A percentile compares a stretch with the other conserved stretches of the same genome.
Evolutionary conservation across 805 yeast species (phyloP).

Genomic region (Monosporozyma servazzii): DNA sequence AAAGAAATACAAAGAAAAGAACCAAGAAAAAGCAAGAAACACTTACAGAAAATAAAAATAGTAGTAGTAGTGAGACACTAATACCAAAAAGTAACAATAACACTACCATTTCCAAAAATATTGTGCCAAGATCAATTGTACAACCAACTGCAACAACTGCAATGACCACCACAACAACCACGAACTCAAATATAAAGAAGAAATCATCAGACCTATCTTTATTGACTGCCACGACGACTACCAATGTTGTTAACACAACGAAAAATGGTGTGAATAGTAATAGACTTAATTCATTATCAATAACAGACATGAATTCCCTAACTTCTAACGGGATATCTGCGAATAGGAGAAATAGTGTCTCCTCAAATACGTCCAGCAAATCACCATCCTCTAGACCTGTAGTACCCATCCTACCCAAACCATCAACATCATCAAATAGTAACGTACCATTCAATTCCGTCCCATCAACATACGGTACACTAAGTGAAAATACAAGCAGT

Average conservation of each 20-base stretch:
- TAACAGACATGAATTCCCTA: background rate
- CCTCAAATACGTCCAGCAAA: constrained; percentile 25
- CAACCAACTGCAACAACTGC: constrained; percentile 10
- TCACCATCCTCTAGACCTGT: constrained; percentile 27
- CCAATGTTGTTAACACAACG: background rate
- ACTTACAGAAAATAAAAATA: constrained; percentile 6
- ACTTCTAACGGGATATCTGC: background rate
- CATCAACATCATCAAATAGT: constrained; percentile 15
- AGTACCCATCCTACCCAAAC: constrained; percentile 31
- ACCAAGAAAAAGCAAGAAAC: constrained; percentile 26
- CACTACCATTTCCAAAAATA: constrained; percentile 8
- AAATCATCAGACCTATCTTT: constrained; percentile 1
- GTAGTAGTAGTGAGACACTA: background rate
- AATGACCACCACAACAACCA: constrained; percentile 4
- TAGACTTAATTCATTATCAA: background rate
- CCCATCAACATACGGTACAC: constrained; percentile 6
- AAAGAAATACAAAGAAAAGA: constrained; percentile 58
- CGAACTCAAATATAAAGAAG: background rate
- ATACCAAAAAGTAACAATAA: background rate
- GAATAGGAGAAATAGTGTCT: constrained; percentile 24
- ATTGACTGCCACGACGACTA: constrained; percentile 1
- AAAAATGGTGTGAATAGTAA: background rate
- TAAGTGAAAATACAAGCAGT: constrained; percentile 22
- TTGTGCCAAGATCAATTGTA: constrained; percentile 7
- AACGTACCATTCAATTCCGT: background rate